Conservation (phyloP, 139 green algal species). For the Spirogloea muscicola region DNA sequence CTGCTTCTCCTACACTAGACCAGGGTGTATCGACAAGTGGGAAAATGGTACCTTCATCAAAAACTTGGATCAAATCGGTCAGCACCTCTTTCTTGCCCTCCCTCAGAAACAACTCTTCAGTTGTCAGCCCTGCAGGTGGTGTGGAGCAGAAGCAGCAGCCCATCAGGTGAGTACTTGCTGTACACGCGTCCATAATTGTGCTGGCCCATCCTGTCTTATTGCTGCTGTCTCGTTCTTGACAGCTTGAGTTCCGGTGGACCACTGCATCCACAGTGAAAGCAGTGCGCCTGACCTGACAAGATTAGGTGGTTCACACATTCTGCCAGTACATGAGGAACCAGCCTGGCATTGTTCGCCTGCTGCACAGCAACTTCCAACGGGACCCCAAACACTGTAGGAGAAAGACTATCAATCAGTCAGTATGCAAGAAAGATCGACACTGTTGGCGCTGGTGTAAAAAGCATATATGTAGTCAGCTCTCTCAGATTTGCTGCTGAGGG, state of each 20-base stretch:
- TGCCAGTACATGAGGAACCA: not conserved
- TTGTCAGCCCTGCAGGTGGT: conserved; percentile 28
- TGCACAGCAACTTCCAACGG: conserved; percentile 11
- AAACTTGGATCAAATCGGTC: conserved; percentile 18
- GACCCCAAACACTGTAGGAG: conserved; percentile 15
- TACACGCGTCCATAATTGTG: too few relatives aligned
- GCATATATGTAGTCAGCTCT: too few relatives aligned
- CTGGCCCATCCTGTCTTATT: too few relatives aligned
- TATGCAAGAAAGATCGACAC: too few relatives aligned
- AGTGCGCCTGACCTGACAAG: not conserved
- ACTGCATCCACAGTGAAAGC: too few relatives aligned
- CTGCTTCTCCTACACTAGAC: not conserved
- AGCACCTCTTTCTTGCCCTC: conserved; percentile 10
- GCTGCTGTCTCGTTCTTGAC: too few relatives aligned
- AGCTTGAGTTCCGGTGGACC: too few relatives aligned
- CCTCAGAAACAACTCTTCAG: conserved; percentile 26
- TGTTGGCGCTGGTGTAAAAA: too few relatives aligned
- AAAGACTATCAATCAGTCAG: not conserved
- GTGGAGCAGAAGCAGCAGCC: too few relatives aligned
- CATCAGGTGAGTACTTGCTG: too few relatives aligned
- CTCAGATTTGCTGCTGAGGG: not conserved
- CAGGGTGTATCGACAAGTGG: not conserved
- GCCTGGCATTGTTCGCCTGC: not conserved
- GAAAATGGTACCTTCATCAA: conserved; percentile 10
- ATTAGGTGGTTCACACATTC: conserved; percentile 1